Base-by-base conservation (phyloP, 441 rosid genomes). In the Pelargonium australe region DNA sequence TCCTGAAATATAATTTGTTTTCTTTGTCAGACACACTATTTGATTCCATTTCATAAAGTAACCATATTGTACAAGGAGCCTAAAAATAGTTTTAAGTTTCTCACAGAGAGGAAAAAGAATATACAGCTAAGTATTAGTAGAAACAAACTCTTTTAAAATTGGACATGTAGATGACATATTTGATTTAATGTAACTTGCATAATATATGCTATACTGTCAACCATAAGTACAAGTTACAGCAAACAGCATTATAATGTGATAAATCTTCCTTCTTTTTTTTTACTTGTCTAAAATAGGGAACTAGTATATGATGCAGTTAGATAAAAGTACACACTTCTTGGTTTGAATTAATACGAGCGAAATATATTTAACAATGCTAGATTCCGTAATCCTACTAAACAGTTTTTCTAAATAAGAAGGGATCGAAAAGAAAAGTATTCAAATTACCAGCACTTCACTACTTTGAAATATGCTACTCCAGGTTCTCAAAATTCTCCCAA, bases 1-100 rank as follows among this genome's bases (percentile, higher is more conserved):
- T 79, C 87, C 96, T 90, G 82, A 14, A 70, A 70, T 17, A 58
- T 31, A 66, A 75, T 65, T 37, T 41, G 31, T 62, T 51, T 19
- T 8, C 1, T 43, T 31, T 3, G 14, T 74, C 4, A 62, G 34
- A 71, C 57, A 55, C 14, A 43, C 34, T 23, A 58, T 0, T 8
- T 61, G 43, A 68, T 55, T 13, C 58, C 5, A 1, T 23, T 34
- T 31, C 8, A 20, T 5, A 65, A 34, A 45, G 28, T 57, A 63
- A 41, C 6, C 68, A 65, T 65, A 20, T 23, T 4, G 7, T 25
- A 20, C 9, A 19, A 63, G 11, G 16, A 37, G 12, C n/a, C 2
- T 58, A 20, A 64, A 64, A 57, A 14, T 19, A 57, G 14, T 20
- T 57, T 57, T 14, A 57, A 14, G 62, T 57, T 14, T 16, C 8